phyloP scores from a whole-genome alignment of 1,284 basidiomycete species.

The Malassezia equina region DNA sequence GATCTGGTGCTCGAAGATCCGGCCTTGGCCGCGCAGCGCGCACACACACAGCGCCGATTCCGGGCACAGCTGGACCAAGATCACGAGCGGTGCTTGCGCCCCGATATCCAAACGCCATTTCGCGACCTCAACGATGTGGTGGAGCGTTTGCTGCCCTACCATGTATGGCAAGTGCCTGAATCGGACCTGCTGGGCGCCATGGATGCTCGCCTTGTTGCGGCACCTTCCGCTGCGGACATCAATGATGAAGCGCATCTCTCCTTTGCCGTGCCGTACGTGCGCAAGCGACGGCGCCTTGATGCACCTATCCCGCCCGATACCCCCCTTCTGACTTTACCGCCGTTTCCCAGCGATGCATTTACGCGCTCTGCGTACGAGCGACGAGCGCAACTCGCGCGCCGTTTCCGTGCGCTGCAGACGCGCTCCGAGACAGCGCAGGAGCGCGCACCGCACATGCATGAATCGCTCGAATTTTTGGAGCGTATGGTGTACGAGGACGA shows the following conservation, averaged over 20 bases:
- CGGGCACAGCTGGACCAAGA: slow-evolving; percentile 13
- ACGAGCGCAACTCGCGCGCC: slow-evolving; percentile 17
- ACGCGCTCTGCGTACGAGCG: slow-evolving; percentile 24
- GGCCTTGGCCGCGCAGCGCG: slow-evolving; percentile 11
- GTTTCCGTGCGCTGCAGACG: slow-evolving; percentile 22
- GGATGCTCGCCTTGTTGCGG: neutral
- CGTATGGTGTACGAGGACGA: slow-evolving; percentile 36
- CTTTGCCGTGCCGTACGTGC: slow-evolving; percentile 11
- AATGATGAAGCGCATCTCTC: neutral
- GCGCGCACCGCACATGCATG: slow-evolving; percentile 21
- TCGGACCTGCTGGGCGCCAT: slow-evolving; percentile 24
- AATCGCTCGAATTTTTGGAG: slow-evolving; percentile 31
- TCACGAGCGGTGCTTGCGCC: slow-evolving; percentile 27
- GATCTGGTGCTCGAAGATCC: slow-evolving; percentile 13
- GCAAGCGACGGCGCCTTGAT: slow-evolving; percentile 17
- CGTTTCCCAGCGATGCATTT: slow-evolving; percentile 23
- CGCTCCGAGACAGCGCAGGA: slow-evolving; percentile 20
- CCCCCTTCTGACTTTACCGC: slow-evolving; percentile 21
- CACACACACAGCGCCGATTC: neutral
- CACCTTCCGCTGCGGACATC: neutral
- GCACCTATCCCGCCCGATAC: slow-evolving; percentile 2
- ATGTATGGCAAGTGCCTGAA: slow-evolving; percentile 41
- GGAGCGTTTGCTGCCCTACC: slow-evolving; percentile 35
- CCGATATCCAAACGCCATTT: slow-evolving; percentile 34
- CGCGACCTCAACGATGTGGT: slow-evolving; percentile 29